Conservation (phyloP, 2,329 filamentous ascomycete species). For the Exophiala oligosperma region DNA sequence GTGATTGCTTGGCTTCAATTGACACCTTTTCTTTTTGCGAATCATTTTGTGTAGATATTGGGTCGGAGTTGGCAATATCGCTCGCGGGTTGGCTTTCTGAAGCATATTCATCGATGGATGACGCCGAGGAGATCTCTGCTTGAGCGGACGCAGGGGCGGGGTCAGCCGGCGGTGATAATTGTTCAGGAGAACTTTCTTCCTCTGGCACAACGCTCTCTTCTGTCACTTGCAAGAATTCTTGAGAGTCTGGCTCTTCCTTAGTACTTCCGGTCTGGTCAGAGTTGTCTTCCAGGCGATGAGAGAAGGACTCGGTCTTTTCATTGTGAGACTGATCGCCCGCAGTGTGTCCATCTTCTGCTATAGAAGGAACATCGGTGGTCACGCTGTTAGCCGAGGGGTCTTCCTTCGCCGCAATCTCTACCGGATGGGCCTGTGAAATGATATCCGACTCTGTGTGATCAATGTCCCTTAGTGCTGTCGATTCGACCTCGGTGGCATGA, state of each 20-base stretch:
- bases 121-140: not conserved
- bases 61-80: not conserved
- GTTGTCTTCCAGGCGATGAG: not conserved
- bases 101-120: not conserved
- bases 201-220: not conserved
- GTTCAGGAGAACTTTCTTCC: not conserved
- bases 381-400: too few species aligned
- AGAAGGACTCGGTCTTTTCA: not conserved
- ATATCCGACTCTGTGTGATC: too few species aligned
- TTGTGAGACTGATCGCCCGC: too few species aligned
- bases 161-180: not conserved
- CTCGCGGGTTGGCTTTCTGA: not conserved
- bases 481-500: too few species aligned
- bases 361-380: too few species aligned
- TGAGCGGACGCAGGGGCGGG: not conserved
- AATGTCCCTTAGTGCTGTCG: too few species aligned
- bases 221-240: not conserved
- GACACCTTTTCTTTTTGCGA: not conserved
- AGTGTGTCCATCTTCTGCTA: too few species aligned
- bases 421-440: too few species aligned
- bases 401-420: too few species aligned
- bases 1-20: not conserved
- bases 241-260: too few species aligned
- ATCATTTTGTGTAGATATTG: not conserved
- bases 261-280: not conserved